Conservation (phyloP, 2,329 filamentous ascomycete species). For the Epichloe sibirici region DNA sequence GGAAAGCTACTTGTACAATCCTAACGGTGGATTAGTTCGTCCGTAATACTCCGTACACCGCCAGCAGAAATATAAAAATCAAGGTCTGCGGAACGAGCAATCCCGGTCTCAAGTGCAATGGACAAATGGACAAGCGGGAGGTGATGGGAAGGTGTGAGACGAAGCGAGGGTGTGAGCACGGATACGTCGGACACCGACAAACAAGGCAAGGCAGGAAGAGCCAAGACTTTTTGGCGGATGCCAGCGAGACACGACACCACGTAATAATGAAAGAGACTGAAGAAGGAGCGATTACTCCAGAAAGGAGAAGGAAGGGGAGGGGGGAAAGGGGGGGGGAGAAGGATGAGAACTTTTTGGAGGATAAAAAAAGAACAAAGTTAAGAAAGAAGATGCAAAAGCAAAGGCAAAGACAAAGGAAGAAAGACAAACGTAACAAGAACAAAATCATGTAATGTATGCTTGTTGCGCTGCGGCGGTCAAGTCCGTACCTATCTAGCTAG, state of each 20-base stretch:
- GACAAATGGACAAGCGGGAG: background rate
- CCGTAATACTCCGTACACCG: background rate
- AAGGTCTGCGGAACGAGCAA: background rate
- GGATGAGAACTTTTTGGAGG: background rate
- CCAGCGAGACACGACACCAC: background rate
- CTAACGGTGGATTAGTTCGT: background rate
- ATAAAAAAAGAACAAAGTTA: background rate
- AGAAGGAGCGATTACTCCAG: background rate
- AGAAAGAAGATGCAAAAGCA: background rate
- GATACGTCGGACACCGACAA: constrained; percentile 4
- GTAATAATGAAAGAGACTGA: background rate
- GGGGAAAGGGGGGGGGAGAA: background rate
- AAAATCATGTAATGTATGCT: background rate
- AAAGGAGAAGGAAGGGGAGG: background rate
- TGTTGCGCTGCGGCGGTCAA: background rate
- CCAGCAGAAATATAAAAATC: background rate
- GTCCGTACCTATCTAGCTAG: background rate
- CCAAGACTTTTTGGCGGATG: constrained; percentile 1
- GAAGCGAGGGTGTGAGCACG: background rate
- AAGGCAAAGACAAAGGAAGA: background rate
- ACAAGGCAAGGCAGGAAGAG: background rate
- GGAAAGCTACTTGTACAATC: constrained; percentile 3
- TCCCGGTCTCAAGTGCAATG: background rate
- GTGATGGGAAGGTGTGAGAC: background rate
- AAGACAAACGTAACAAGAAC: background rate